Evolutionary conservation across 257 asterid genomes (phyloP).

Genomic region (Fraxinus cuspidata): DNA sequence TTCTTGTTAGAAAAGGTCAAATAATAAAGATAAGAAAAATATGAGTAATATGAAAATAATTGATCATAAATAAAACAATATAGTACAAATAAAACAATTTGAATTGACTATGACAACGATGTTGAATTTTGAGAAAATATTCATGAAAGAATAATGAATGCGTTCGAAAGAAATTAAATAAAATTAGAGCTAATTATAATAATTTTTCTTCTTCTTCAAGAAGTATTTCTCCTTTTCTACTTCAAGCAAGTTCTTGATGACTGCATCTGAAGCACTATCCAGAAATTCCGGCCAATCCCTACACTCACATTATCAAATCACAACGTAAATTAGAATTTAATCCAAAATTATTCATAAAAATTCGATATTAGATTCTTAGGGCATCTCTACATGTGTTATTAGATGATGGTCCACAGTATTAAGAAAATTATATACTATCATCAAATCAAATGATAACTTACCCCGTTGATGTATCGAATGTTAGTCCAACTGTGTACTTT

Average conservation of each 20-base stretch:
- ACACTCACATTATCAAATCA: background rate
- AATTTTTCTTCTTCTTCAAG: background rate
- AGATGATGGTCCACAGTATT: background rate
- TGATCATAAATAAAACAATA: too few species aligned
- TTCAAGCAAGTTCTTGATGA: conserved; percentile 73
- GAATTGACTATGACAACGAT: background rate
- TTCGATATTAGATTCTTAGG: background rate
- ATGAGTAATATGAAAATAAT: too few species aligned
- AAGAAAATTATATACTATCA: background rate
- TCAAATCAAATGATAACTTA: conserved; percentile 17
- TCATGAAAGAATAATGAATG: background rate
- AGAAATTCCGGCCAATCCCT: conserved; percentile 87
- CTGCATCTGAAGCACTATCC: conserved; percentile 61
- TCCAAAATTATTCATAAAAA: too few species aligned
- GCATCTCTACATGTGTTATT: background rate
- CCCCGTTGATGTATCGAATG: conserved; percentile 75
- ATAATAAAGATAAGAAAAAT: too few species aligned
- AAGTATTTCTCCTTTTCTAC: conserved; percentile 45
- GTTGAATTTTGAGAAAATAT: background rate
- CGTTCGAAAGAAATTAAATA: background rate
- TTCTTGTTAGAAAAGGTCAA: too few species aligned
- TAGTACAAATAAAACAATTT: background rate
- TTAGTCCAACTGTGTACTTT: conserved; percentile 68
- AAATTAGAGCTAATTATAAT: background rate
- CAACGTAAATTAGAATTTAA: too few species aligned